Base-by-base conservation (phyloP, 768 basidiomycete genomes). In the Lactarius pseudohatsudake region DNA sequence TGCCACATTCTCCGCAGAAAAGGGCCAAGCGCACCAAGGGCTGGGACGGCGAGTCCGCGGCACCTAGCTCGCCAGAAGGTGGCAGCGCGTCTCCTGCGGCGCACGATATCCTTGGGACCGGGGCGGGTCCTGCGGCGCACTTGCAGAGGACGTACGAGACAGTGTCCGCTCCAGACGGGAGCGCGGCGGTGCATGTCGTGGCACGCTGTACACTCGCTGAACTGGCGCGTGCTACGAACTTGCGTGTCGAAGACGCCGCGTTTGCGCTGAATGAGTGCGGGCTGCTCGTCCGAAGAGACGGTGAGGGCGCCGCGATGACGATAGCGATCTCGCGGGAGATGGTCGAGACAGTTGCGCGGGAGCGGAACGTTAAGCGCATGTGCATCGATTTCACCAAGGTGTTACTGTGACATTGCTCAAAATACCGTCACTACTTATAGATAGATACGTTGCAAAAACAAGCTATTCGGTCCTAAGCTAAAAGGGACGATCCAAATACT, bases 251-350 rank as follows among this genome's bases (percentile, higher is more conserved):
- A 63, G 96, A 98, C 74, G 86, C 88, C 0, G 90, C 93, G 0
- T 95, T 93, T 76, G 93, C 95, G 2, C 76, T 98, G 70, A 89
- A 91, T 64, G 94, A 96, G 74, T 89, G 91, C 66, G 94, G 94
- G 34, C 76, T 98, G 62, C 80, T 97, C 20, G 78, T 76, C 62
- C 78, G 81, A 47, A 72, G 53, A 74, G 73, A 57, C 63, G 72
- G 53, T 62, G 76, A 71, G 20, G 74, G 70, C 22, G 76, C 70
- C 26, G 70, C 71, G 67, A 81, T 82, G 66, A 82, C 84, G 59
- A 75, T 90, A 20, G 81, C 85, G 41, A 77, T 92, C 61, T 82
- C 85, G 43, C 76, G 86, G 41, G 88, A 86, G 73, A 85, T 86
- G 82, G 82, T 92, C 3, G 88, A 91, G 72, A 75, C 74, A 2